Base-by-base conservation (phyloP, 2,329 filamentous ascomycete species). In the Proliferodiscus dingleyae region DNA sequence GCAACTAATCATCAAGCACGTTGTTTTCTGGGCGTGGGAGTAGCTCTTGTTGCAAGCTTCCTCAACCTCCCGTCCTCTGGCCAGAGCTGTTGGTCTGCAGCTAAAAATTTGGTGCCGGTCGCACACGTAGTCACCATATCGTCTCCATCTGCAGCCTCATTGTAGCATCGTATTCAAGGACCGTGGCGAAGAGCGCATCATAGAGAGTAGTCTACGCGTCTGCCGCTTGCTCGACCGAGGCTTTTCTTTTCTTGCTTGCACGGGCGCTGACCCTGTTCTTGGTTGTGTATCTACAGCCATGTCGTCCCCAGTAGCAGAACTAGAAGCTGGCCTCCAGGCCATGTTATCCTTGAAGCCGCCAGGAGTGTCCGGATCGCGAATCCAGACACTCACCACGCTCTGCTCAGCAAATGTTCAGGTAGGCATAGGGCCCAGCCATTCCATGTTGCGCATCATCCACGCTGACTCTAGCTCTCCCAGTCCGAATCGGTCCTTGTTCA, bases 401-500 rank as follows among this genome's bases (percentile, higher is more conserved):
- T 96, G 91, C 71, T 85, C 89, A 51, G 81, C 81, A 62, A 94
- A 95, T 66, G 83, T 95, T 60, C 85, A 95, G 85, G 89, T 95
- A 85, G 71, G 80, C 47, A 41, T 32, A 37, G 16, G 13, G 10
- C 8, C 13, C 34, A 16, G 13, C 30, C 23, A 16, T 15, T 32
- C 11, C 18, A 18, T 11, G 4, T 5, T 18, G 4, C 15, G 19
- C 4, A 26, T 28, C 2, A 21, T 40, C 33, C 37, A 34, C 39
- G 41, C 57, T 58, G 38, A 56, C 50, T n/a, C 33, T 29, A 36
- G 28, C 30, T 43, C 28, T n/a, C 32, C 18, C 51, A 96, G 93
- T 91, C 87, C 69, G 91, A 97, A 73, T 93, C 89, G 44, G 83
- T 90, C 60, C 82, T 98, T 64, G 88, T 97, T 61, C 89, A 95